These are phyloP conservation scores for Aquanectria penicillioides DNA, from an alignment of 2,329 filamentous ascomycete genomes.

Conservation along the genomic window DNA sequence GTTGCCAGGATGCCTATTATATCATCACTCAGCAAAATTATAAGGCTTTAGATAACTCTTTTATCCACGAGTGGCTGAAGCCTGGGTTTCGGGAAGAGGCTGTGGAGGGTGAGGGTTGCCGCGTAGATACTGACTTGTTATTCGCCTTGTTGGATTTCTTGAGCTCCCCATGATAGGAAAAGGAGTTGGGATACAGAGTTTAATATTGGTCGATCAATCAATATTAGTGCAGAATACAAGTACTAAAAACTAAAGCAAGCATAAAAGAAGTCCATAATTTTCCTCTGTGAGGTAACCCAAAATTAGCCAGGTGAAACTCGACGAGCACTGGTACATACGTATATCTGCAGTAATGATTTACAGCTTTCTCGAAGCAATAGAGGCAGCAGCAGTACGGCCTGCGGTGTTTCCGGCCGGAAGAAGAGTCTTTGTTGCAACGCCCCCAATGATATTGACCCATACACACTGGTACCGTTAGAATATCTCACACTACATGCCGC, in stretches of 20 bases:
- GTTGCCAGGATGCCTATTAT: slow-evolving; percentile 16
- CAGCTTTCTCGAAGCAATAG: neutral
- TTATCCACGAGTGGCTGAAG: slow-evolving; percentile 1
- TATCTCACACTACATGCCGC: neutral
- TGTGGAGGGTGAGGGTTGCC: slow-evolving; percentile 14
- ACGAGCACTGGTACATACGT: too few relatives aligned
- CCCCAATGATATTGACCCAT: neutral
- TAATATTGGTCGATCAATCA: too few relatives aligned
- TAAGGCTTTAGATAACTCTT: neutral
- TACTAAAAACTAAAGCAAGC: too few relatives aligned
- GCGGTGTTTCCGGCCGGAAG: neutral
- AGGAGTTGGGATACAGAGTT: too few relatives aligned
- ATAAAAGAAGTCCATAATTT: too few relatives aligned
- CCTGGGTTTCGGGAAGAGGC: slow-evolving; percentile 17
- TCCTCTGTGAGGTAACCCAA: too few relatives aligned
- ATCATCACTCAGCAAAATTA: slow-evolving; percentile 22
- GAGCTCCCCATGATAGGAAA: neutral
- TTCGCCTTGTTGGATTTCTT: slow-evolving; percentile 24
- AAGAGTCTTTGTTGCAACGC: slow-evolving; percentile 1
- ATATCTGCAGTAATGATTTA: neutral
- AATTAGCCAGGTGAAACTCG: too few relatives aligned
- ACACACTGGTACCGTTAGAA: neutral
- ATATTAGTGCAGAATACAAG: too few relatives aligned
- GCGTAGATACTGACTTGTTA: slow-evolving; percentile 23
- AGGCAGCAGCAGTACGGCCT: neutral